Base-by-base conservation (phyloP, 306 rosid species). In the Prosopis cineraria region DNA sequence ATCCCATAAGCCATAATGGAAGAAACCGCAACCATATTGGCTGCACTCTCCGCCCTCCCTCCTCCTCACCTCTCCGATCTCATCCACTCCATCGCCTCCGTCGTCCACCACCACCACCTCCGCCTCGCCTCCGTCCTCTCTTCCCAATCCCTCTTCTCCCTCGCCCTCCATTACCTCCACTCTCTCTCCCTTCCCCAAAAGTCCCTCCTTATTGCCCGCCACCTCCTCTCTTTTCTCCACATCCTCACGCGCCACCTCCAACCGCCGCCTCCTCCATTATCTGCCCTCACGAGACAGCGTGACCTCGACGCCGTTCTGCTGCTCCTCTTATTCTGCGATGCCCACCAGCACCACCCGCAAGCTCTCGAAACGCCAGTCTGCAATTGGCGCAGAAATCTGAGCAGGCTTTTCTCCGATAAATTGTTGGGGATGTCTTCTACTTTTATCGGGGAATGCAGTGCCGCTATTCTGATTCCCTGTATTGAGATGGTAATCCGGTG, bases 321-420 rank as follows among this genome's bases (percentile, higher is more conserved):
- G n/a, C 97, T 94, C 65, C 95, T 94, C 76, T 47, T 89, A 3
- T 84, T 94, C 88, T 94, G 98, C 67, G 89, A 94, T n/a, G 89
- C 89, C 0, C 90, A 90, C 27, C 94, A 85, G 5, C 84, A 87
- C 88, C 69, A 64, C 66, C 92, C 95, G 0, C 76, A 79, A 9
- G 81, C 84, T 29, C 85, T 92, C 31, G 72, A 85, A n/a, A 75
- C 87, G 1, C 85, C 96, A 1, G 68, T 81, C 44, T 44, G 72
- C 0, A 22, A 82, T 24, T 94, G 98, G 98, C 94, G 97, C 5
- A 31, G 13, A 36, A 66, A 75, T 3, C 72, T 92, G 7, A 71
- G 64, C 2, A 22, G n/a, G 1, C 10, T 80, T 16, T 86, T 86
- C 83, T 76, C 80, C 3, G 80, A 75, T 2, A 39, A 71, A 72